phyloP scores from a whole-genome alignment of 73 alveolate species.

The Tetrahymena thermophila region DNA sequence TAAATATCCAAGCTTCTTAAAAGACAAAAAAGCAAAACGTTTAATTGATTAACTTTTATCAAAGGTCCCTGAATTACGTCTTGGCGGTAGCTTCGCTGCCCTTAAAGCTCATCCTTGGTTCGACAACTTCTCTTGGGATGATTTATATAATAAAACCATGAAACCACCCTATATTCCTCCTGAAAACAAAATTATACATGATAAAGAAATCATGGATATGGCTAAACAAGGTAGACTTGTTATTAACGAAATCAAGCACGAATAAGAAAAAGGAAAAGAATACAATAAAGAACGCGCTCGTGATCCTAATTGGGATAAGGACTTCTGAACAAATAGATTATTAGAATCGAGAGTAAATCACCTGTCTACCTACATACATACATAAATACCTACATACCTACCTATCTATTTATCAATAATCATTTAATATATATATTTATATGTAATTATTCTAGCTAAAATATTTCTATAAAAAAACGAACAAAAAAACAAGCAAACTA shows the following conservation, averaged over 20 bases:
- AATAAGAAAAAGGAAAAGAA: neutral
- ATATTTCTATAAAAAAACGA: neutral
- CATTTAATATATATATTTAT: neutral
- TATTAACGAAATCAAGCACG: neutral
- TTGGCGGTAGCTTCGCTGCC: conserved; percentile 42
- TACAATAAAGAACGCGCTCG: conserved; percentile 18
- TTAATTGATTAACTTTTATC: conserved; percentile 34
- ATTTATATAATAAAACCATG: neutral
- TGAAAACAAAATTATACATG: neutral
- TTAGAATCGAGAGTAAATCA: too few relatives aligned
- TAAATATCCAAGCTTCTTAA: conserved; percentile 19
- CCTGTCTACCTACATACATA: neutral
- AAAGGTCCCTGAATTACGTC: conserved; percentile 35
- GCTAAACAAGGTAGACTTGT: conserved; percentile 11
- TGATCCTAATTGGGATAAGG: conserved; percentile 38
- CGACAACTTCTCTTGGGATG: conserved; percentile 33
- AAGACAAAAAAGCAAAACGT: conserved; percentile 28
- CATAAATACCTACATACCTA: neutral
- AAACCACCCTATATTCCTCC: conserved; percentile 34
- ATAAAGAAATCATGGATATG: conserved; percentile 2
- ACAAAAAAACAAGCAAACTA: too few relatives aligned
- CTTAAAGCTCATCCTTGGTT: conserved; percentile 44
- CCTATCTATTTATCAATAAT: neutral
- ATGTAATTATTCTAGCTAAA: neutral
- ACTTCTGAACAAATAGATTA: conserved; percentile 15